Evolutionary conservation across 2,329 filamentous ascomycete species (phyloP).

Genomic region (Nothophoma quercina): DNA sequence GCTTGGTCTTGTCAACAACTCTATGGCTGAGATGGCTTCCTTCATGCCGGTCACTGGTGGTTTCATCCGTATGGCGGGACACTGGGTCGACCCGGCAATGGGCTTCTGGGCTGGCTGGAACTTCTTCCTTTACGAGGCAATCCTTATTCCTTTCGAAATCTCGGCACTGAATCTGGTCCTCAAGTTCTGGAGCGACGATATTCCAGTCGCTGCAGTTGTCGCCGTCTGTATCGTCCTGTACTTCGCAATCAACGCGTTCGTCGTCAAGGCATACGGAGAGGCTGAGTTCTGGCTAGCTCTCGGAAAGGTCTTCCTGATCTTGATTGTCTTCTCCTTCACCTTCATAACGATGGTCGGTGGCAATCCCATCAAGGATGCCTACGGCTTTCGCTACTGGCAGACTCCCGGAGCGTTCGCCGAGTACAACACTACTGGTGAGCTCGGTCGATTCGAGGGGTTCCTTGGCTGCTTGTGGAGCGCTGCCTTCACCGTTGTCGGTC

Average conservation of each 20-base stretch:
- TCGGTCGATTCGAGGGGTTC: conserved; percentile 41
- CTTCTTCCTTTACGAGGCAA: conserved; percentile 57
- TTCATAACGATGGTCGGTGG: conserved; percentile 53
- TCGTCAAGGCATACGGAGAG: conserved; percentile 51
- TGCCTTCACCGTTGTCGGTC: conserved; percentile 52
- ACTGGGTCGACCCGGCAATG: conserved; percentile 64
- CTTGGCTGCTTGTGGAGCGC: conserved; percentile 44
- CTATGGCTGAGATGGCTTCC: conserved; percentile 68
- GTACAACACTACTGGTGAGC: conserved; percentile 31
- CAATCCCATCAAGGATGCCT: conserved; percentile 48
- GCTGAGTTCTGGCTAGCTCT: conserved; percentile 50
- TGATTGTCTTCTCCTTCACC: conserved; percentile 52
- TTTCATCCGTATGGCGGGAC: conserved; percentile 68
- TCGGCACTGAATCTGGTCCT: conserved; percentile 46
- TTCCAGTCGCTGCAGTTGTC: conserved; percentile 48
- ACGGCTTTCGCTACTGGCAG: conserved; percentile 54
- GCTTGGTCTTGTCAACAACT: conserved; percentile 67
- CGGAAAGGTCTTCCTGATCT: conserved; percentile 53
- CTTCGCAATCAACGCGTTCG: conserved; percentile 48
- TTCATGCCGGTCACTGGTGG: conserved; percentile 68
- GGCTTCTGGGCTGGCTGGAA: conserved; percentile 63
- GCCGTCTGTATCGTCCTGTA: conserved; percentile 50
- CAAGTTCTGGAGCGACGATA: conserved; percentile 52
- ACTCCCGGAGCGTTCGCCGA: conserved; percentile 42
- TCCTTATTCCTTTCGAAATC: conserved; percentile 60